Base-by-base conservation (phyloP, 306 rosid species). In the Medicago arabica region DNA sequence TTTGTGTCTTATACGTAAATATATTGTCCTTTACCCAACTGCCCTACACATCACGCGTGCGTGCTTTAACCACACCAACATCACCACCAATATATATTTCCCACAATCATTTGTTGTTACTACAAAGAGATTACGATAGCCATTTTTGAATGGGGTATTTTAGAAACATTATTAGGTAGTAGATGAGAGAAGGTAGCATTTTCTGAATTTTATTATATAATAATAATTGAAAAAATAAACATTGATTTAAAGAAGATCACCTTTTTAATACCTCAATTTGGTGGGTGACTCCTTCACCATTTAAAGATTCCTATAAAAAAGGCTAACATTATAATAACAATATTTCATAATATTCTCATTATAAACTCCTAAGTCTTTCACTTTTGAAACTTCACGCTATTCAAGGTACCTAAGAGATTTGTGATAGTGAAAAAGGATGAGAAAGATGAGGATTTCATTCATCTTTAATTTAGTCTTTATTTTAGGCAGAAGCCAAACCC, bases 351-450 rank as follows among this genome's bases (percentile, higher is more conserved):
- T 75, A 55, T 57, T 64, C 72, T 75, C 67, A 54, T 75, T 55
- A 54, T 55, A 50, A 59, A 54, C 25, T 41, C 4, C 0, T 1
- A 83, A 63, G 58, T 34, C 31, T 53, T 40, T 4, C 47, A 53
- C 76, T 74, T 84, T 84, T 69, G 54, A 81, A 78, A 76, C 69
- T 75, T 74, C 83, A 70, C 83, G 8, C 76, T 63, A 4, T 44
- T 74, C 76, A 57, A 78, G 60, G 58, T 77, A 81, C 75, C 58
- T 55, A 69, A 75, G 78, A 71, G 39, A 21, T 57, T 57, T 57
- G 63, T 57, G 55, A n/a, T 38, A 46, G 5, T 8, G 76, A 41
- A 38, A 74, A 9, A 21, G 40, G 9, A 25, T 28, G 36, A 53
- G 25, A 61, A 58, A 23, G 36, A 23, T 23, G 5, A 6, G 2